Evolutionary conservation across 768 basidiomycete genomes (phyloP).

Genomic region (Tulasnella sp.): DNA sequence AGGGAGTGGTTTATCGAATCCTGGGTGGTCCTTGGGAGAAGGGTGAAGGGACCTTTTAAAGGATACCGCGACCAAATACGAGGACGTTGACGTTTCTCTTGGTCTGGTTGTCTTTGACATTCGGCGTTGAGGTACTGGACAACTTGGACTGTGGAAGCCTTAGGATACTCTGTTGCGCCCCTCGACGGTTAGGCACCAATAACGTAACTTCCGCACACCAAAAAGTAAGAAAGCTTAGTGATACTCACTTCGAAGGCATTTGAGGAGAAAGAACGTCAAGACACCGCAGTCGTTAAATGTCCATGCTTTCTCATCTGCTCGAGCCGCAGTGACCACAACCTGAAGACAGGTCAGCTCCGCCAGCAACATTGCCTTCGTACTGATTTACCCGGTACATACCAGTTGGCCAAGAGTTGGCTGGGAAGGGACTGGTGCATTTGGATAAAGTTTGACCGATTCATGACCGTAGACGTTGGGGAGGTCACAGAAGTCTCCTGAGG

Average conservation of each 20-base stretch:
- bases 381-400: neutral
- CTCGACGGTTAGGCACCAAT: neutral
- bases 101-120: neutral
- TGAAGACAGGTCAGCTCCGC: neutral
- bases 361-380: neutral
- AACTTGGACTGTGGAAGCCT: neutral
- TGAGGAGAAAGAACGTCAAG: neutral
- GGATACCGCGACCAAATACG: neutral
- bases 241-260: neutral
- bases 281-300: neutral
- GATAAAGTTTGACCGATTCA: neutral
- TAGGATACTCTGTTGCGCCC: neutral
- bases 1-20: neutral
- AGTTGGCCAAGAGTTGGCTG: neutral
- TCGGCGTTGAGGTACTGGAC: neutral
- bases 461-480: neutral
- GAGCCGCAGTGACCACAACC: neutral
- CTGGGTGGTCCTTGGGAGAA: neutral
- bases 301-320: neutral
- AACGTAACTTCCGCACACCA: neutral
- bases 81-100: neutral
- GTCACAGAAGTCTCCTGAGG: neutral
- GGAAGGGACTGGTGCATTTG: neutral
- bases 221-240: neutral
- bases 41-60: neutral